A percentile compares a stretch with the other conserved stretches of the same genome.
These are phyloP conservation scores for Lunasporangiospora selenospora DNA, from an alignment of 192 early-diverging fungal species.

Conservation along the genomic window DNA sequence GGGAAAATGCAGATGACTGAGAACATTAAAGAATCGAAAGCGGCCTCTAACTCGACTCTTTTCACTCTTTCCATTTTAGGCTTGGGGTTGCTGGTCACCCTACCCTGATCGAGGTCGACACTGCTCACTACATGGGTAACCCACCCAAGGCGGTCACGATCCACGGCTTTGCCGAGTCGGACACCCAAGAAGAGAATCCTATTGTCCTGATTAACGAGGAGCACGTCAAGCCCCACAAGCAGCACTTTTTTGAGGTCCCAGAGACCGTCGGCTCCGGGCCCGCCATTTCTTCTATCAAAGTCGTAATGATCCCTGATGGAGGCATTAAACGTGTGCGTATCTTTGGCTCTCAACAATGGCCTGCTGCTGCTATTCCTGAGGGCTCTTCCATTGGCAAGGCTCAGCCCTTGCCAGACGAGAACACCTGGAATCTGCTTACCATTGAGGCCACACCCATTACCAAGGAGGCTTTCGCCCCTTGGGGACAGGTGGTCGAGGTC, in stretches of 20 bases:
- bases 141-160: conserved; percentile 78
- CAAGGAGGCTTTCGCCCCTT: conserved; percentile 70
- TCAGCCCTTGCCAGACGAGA: conserved; percentile 9
- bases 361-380: conserved; percentile 12
- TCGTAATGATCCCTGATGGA: conserved; percentile 75
- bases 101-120: conserved; percentile 81
- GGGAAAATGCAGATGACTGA: too few relatives aligned
- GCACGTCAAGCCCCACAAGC: conserved; percentile 59
- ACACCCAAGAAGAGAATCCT: conserved; percentile 9
- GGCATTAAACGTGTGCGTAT: conserved; percentile 87
- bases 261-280: conserved; percentile 5
- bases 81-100: conserved; percentile 76
- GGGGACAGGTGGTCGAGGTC: conserved; percentile 76
- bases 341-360: conserved; percentile 62
- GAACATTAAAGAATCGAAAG: too few relatives aligned
- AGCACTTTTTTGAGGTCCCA: conserved; percentile 74
- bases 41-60: too few relatives aligned
- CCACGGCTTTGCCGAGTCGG: conserved; percentile 53
- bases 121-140: conserved; percentile 88
- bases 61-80: conserved; percentile 9
- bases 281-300: conserved; percentile 58
- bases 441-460: conserved; percentile 70
- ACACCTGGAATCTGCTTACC: conserved; percentile 28
- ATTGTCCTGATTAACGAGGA: conserved; percentile 33
- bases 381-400: conserved; percentile 10